phyloP scores from a whole-genome alignment of 73 alveolate genomes.

The Paramecium octaurelia region DNA sequence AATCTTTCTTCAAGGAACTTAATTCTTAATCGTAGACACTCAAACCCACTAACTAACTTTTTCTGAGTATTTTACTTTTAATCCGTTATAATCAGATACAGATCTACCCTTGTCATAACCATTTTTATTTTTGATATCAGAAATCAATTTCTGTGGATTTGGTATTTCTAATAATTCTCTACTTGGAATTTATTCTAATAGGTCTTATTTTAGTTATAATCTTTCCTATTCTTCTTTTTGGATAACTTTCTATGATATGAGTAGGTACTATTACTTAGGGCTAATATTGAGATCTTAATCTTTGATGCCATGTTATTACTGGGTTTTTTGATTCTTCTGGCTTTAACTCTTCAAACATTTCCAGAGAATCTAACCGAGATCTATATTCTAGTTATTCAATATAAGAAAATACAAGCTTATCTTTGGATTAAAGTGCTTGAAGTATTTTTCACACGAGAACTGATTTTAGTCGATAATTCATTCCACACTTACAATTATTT shows the following conservation, averaged over 20 bases:
- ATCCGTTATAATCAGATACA: background rate
- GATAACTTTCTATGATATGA: background rate
- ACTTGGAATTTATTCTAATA: background rate
- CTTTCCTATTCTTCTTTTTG: conserved; percentile 1
- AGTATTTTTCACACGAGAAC: background rate
- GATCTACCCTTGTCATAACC: background rate
- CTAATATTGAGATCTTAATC: conserved; percentile 17
- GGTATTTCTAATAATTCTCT: background rate
- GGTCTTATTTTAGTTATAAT: background rate
- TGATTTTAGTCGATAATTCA: background rate
- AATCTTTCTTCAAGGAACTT: background rate
- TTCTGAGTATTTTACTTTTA: background rate
- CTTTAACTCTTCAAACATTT: conserved; percentile 21
- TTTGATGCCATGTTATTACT: conserved; percentile 17
- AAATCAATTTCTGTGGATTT: background rate
- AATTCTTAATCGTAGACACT: conserved; percentile 3
- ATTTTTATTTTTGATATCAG: background rate
- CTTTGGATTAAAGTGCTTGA: background rate
- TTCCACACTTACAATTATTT: background rate
- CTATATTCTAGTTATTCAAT: background rate
- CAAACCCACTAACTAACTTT: background rate
- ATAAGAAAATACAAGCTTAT: background rate
- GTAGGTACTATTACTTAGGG: background rate
- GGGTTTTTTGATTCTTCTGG: conserved; percentile 23
- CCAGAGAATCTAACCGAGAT: background rate